Percentiles rank a stretch among this genome's conserved stretches.
phyloP scores from a whole-genome alignment of 176 grass and related monocot species.

The Dendrocalamus sinicus region DNA sequence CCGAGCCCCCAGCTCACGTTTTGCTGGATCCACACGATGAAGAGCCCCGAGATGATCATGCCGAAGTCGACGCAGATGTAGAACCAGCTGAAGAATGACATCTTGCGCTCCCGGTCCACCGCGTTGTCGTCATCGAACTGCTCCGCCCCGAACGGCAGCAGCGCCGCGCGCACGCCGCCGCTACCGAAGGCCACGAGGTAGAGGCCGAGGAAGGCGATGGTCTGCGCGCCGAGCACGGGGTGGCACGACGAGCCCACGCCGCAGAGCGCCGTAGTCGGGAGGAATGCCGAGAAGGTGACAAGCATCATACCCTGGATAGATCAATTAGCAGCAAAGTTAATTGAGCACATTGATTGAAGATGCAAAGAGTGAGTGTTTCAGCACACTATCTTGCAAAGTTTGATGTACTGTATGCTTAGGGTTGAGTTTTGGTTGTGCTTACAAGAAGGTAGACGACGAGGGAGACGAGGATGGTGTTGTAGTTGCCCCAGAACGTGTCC shows the following conservation, averaged over 20 bases:
- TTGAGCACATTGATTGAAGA: neutral
- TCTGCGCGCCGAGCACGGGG: constrained; percentile 8
- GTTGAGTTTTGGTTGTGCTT: constrained; percentile 4
- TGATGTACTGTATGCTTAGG: neutral
- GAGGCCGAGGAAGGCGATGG: constrained; percentile 56
- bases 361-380: too few species aligned
- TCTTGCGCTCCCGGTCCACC: constrained; percentile 61
- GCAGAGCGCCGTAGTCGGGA: constrained; percentile 44
- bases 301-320: constrained; percentile 54
- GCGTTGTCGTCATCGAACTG: constrained; percentile 67
- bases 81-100: constrained; percentile 79
- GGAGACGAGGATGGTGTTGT: constrained; percentile 66
- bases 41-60: constrained; percentile 63
- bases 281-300: constrained; percentile 60
- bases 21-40: constrained; percentile 87
- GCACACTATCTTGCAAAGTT: neutral
- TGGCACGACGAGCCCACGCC: constrained; percentile 31
- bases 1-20: constrained; percentile 85
- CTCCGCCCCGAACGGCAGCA: constrained; percentile 81
- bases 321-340: neutral
- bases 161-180: constrained; percentile 68
- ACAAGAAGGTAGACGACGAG: constrained; percentile 64
- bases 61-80: constrained; percentile 83
- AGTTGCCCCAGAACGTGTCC: constrained; percentile 67
- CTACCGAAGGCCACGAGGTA: constrained; percentile 73